Conservation (phyloP, 208 protist species). For the Naegleria lovaniensis region DNA sequence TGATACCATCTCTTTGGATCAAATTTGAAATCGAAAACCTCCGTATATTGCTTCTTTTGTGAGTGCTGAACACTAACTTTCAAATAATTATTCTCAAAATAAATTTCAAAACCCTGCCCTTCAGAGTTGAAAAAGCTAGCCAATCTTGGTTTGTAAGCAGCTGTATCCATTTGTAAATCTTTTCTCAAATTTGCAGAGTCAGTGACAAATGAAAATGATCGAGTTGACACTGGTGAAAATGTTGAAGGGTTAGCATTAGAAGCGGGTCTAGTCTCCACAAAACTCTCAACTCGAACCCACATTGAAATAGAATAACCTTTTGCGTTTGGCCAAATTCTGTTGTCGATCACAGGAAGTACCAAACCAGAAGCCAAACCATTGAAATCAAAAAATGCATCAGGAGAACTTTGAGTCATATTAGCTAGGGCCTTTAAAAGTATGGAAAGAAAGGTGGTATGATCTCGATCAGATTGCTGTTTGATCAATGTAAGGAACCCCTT, state of each 20-base stretch:
- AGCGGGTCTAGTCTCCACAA: neutral
- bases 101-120: conserved; percentile 26
- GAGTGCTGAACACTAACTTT: neutral
- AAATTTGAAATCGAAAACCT: neutral
- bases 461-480: neutral
- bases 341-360: neutral
- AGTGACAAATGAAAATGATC: neutral
- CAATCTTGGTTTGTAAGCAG: neutral
- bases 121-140: neutral
- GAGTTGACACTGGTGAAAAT: neutral
- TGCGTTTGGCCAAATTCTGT: neutral
- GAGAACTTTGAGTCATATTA: neutral
- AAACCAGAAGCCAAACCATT: conserved; percentile 9
- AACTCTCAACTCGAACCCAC: conserved; percentile 27
- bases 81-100: conserved; percentile 1
- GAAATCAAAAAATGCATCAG: conserved; percentile 24
- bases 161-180: neutral
- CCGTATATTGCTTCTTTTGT: neutral
- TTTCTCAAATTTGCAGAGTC: neutral
- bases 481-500: conserved; percentile 17
- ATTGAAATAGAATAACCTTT: conserved; percentile 27
- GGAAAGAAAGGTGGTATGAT: neutral
- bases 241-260: neutral
- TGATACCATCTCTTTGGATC: conserved; percentile 19
- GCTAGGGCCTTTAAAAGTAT: neutral